These are phyloP conservation scores for Fusarium sp. DNA, from an alignment of 2,329 filamentous ascomycete genomes.

Conservation along the genomic window DNA sequence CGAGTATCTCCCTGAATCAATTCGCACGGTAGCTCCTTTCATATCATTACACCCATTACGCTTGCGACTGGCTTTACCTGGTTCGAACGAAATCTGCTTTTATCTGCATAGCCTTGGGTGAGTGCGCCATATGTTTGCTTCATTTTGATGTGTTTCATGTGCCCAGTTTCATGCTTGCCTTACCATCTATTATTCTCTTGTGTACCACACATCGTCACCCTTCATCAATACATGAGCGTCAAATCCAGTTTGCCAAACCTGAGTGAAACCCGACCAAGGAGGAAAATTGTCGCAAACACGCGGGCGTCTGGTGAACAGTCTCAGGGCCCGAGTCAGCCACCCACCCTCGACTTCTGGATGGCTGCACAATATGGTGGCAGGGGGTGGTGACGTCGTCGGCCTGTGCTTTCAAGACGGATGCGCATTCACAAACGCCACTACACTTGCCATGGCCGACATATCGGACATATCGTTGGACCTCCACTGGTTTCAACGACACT, in stretches of 20 bases:
- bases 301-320: slow-evolving; percentile 13
- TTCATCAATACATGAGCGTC: slow-evolving; percentile 1
- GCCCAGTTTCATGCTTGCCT: slow-evolving; percentile 1
- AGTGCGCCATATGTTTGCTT: slow-evolving; percentile 27
- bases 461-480: slow-evolving; percentile 3
- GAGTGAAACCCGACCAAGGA: slow-evolving; percentile 7
- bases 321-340: slow-evolving; percentile 24
- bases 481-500: slow-evolving; percentile 2
- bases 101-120: slow-evolving; percentile 9
- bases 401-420: slow-evolving; percentile 25
- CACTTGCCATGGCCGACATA: slow-evolving; percentile 9
- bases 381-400: slow-evolving; percentile 31
- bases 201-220: background rate
- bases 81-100: background rate
- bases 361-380: slow-evolving; percentile 10
- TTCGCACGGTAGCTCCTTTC: background rate
- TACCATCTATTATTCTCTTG: background rate
- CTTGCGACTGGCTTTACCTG: background rate
- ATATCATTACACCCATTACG: background rate
- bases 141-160: slow-evolving; percentile 13
- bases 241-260: background rate
- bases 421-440: slow-evolving; percentile 26
- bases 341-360: slow-evolving; percentile 11
- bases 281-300: slow-evolving; percentile 14
- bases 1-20: background rate